Evolutionary conservation across 371 early-diverging fungal species (phyloP), one percentile per base, ranked within the genome.

Genomic region (Saksenaea vasiformis): DNA sequence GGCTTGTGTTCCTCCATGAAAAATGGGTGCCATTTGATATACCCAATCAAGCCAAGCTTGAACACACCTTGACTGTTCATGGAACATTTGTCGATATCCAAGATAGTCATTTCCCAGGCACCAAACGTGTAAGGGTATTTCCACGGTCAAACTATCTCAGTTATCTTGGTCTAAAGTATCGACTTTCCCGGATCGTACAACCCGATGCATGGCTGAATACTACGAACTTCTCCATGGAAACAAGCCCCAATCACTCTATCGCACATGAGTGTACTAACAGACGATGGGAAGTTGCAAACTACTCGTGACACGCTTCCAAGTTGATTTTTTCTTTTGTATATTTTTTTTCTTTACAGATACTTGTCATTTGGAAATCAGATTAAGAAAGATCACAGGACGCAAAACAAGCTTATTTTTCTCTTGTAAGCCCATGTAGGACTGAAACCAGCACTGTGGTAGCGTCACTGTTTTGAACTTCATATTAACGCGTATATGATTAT

Each of bases 11-110:
- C 31, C 62, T 67, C 59, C 57, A 70, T 34, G 70, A 68, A 43
- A 76, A 72, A 66, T 76, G 76, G 76, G 67, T 70, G 1, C 76
- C 76, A 4, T 76, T 76, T 65, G 72, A 76, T 63, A 38, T 58
- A 1, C 51, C 64, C 22, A 76, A 76, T 35, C 76, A 76, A 57
- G 63, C 62, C 3, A 67, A 68, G 59, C 58, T 76, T 17, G 76
- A 76, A 54, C 76, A 76, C n/a, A 76, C 76, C 9, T 41, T 72
- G 10, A 67, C 68, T n/a, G 61, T 76, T 0, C 72, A 68, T 10
- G 76, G 76, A 13, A 76, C 72, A 15, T 76, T 76, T 72, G 72
- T 70, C 3, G 76, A 76, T 38, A 72, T 76, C 26, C 44, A 31
- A 8, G 76, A 76, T 58, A 64, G 64, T 26, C 69, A 76, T 61